Percentiles rank a stretch among this genome's conserved stretches.
Evolutionary conservation across 768 basidiomycete species (phyloP).

Genomic region (Amanita rimosa): DNA sequence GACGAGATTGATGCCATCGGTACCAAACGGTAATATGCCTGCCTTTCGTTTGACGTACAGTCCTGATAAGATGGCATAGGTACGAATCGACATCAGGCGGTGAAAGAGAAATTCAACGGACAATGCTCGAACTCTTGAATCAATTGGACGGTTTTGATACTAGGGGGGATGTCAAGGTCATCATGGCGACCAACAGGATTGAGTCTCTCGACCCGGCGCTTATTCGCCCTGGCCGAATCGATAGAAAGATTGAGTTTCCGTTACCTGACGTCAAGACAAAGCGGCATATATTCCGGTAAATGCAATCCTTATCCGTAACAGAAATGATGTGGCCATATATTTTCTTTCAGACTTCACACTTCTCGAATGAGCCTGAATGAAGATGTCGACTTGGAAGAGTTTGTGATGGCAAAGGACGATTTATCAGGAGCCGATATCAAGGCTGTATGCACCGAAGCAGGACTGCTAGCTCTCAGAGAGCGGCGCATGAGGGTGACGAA

Average conservation of each 20-base stretch:
- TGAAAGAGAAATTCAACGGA: conserved; percentile 97
- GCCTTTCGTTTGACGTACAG: not conserved
- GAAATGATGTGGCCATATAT: conserved; percentile 5
- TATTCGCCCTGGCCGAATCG: conserved; percentile 96
- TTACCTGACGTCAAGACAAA: conserved; percentile 98
- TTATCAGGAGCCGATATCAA: conserved; percentile 97
- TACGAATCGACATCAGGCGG: conserved; percentile 99
- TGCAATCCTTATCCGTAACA: conserved; percentile 9
- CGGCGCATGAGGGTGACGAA: conserved; percentile 92
- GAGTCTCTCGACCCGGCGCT: conserved; percentile 96
- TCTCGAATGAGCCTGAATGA: conserved; percentile 83
- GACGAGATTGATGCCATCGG: conserved; percentile 99
- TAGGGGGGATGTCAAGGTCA: conserved; percentile 98
- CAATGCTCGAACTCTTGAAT: conserved; percentile 97
- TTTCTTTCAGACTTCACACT: conserved; percentile 62
- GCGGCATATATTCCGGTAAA: conserved; percentile 89
- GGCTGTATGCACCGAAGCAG: conserved; percentile 98
- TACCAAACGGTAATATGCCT: conserved; percentile 71
- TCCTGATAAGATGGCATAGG: conserved; percentile 25
- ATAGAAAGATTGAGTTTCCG: conserved; percentile 98
- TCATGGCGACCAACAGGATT: conserved; percentile 99
- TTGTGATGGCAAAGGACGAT: conserved; percentile 92
- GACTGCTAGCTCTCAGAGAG: conserved; percentile 87
- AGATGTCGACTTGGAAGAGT: conserved; percentile 93
- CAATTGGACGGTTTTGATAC: conserved; percentile 99